Percentiles rank a stretch among this genome's conserved stretches.
Conservation (phyloP, 306 rosid species). For the Rosa lucieae region DNA sequence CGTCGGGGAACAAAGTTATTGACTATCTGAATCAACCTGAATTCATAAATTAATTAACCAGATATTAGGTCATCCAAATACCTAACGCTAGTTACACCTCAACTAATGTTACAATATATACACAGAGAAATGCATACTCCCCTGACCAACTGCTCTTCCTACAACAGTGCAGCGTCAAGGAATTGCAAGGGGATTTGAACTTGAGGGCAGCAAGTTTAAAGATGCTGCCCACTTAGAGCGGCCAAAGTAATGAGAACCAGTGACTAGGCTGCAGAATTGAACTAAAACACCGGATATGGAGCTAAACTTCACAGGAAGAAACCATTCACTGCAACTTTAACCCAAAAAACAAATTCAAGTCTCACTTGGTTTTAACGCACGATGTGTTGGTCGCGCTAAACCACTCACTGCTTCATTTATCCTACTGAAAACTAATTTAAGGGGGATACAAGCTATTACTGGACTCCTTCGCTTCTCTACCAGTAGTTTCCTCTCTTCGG, state of each 20-base stretch:
- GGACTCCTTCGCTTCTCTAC: slow-evolving; percentile 66
- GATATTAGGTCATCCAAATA: slow-evolving; percentile 52
- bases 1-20: slow-evolving; percentile 25
- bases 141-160: slow-evolving; percentile 31
- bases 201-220: slow-evolving; percentile 28
- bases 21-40: slow-evolving; percentile 43
- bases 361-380: slow-evolving; percentile 38
- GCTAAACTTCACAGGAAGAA: slow-evolving; percentile 25
- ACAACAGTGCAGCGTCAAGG: slow-evolving; percentile 39
- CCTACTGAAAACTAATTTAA: slow-evolving; percentile 80
- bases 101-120: slow-evolving; percentile 67
- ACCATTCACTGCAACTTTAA: slow-evolving; percentile 26
- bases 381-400: slow-evolving; percentile 54
- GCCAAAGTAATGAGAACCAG: slow-evolving; percentile 31
- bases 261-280: slow-evolving; percentile 32
- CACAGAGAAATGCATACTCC: slow-evolving; percentile 60
- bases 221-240: slow-evolving; percentile 42
- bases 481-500: slow-evolving; percentile 53
- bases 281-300: slow-evolving; percentile 38
- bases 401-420: slow-evolving; percentile 83
- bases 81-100: slow-evolving; percentile 69
- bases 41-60: slow-evolving; percentile 49
- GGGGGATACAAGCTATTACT: slow-evolving; percentile 83
- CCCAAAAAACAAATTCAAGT: slow-evolving; percentile 34
- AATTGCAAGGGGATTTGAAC: slow-evolving; percentile 55